Evolutionary conservation across 2,329 filamentous ascomycete genomes (phyloP).

Genomic region (Talaromyces sp.): DNA sequence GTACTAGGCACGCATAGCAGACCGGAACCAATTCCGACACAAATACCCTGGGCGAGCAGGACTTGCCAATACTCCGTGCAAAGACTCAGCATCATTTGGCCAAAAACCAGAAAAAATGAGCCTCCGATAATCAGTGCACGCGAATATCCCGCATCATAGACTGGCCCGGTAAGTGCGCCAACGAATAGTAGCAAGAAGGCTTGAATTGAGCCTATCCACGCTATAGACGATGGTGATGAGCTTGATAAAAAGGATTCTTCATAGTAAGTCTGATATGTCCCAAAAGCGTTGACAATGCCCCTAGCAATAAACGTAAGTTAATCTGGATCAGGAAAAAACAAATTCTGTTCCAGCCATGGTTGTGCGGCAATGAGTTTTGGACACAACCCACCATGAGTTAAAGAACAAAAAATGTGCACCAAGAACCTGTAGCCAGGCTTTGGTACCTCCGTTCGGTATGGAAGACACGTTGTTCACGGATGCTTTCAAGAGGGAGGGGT

Average conservation of each 20-base stretch:
- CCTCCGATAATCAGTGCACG: constrained; percentile 21
- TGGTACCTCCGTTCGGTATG: constrained; percentile 24
- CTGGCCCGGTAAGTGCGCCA: constrained; percentile 36
- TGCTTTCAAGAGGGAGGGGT: not conserved
- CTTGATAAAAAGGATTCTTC: constrained; percentile 23
- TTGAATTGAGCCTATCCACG: constrained; percentile 44
- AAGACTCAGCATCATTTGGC: constrained; percentile 45
- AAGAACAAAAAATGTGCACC: not conserved
- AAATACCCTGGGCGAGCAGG: constrained; percentile 43
- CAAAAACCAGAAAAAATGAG: constrained; percentile 33
- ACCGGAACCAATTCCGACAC: constrained; percentile 40
- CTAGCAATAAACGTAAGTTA: not conserved
- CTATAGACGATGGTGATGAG: constrained; percentile 32
- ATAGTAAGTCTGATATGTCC: constrained; percentile 45
- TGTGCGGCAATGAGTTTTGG: not conserved
- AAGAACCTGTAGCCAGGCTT: constrained; percentile 7
- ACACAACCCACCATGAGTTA: constrained; percentile 2
- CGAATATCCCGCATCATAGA: constrained; percentile 41
- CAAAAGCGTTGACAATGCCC: constrained; percentile 30
- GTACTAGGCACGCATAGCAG: constrained; percentile 27
- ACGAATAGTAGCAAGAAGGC: constrained; percentile 42
- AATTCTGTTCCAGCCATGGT: not conserved
- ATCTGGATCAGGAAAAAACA: not conserved
- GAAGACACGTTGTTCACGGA: constrained; percentile 5
- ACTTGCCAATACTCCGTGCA: constrained; percentile 45